Evolutionary conservation across 495 filamentous ascomycete species (phyloP).

Genomic region (Talaromyces adpressus): DNA sequence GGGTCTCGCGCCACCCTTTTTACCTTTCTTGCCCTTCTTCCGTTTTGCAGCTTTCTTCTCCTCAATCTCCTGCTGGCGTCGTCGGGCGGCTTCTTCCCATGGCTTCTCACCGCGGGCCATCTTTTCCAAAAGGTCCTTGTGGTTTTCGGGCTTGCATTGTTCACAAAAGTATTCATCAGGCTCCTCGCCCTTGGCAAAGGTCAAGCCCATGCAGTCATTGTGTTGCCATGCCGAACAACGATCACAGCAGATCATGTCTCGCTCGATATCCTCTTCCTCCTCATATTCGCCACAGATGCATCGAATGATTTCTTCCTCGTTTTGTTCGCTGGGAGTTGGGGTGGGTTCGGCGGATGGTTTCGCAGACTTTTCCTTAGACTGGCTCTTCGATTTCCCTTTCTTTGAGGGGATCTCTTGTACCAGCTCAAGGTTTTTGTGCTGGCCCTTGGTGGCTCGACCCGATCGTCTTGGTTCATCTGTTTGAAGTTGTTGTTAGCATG

Average conservation of each 20-base stretch:
- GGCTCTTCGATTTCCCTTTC: slow-evolving; percentile 56
- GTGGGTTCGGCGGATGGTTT: slow-evolving; percentile 43
- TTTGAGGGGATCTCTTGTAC: slow-evolving; percentile 51
- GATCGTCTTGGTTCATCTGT: slow-evolving; percentile 86
- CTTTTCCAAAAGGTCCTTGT: slow-evolving; percentile 65
- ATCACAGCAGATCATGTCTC: slow-evolving; percentile 88
- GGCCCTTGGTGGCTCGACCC: slow-evolving; percentile 89
- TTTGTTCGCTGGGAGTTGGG: slow-evolving; percentile 53
- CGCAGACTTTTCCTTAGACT: slow-evolving; percentile 44
- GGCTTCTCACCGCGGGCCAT: slow-evolving; percentile 74
- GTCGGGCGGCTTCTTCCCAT: slow-evolving; percentile 64
- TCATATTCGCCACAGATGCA: slow-evolving; percentile 88
- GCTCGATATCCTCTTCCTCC: slow-evolving; percentile 72
- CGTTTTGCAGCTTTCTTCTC: slow-evolving; percentile 39
- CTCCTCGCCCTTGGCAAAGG: slow-evolving; percentile 64
- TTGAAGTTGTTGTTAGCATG: slow-evolving; percentile 25
- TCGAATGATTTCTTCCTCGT: slow-evolving; percentile 70
- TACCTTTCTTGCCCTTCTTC: slow-evolving; percentile 43
- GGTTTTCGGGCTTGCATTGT: slow-evolving; percentile 74
- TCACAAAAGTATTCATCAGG: slow-evolving; percentile 86
- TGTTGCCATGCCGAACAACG: slow-evolving; percentile 91
- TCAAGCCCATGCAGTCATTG: slow-evolving; percentile 87
- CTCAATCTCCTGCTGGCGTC: slow-evolving; percentile 42
- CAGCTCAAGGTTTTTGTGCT: slow-evolving; percentile 77
- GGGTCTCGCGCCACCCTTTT: slow-evolving; percentile 24